Evolutionary conservation across 129 eudicot species (phyloP).

Genomic region (Scalesia atractyloides): DNA sequence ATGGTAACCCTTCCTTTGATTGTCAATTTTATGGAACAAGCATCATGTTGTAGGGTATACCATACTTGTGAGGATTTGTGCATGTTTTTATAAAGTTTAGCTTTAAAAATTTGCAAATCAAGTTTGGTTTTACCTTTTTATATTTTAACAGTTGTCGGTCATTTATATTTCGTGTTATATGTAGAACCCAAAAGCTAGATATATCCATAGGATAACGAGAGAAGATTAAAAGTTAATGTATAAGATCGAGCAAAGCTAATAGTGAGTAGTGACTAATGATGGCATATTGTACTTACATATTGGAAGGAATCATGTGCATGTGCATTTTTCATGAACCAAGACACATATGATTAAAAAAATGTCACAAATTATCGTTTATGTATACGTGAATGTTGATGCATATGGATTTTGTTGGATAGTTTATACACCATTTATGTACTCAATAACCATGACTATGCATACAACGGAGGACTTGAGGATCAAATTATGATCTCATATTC

Average conservation of each 20-base stretch:
- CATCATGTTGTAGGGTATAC: conserved; percentile 18
- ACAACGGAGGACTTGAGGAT: no score
- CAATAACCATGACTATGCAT: no score
- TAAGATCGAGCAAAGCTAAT: background rate
- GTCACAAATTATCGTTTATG: background rate
- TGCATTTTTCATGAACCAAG: background rate
- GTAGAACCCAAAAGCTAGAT: background rate
- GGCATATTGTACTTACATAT: background rate
- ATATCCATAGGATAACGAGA: background rate
- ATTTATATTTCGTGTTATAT: background rate
- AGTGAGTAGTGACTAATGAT: background rate
- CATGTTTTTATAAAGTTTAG: background rate
- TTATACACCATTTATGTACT: no score
- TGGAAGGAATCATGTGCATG: background rate
- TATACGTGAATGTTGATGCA: no score
- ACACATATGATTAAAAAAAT: background rate
- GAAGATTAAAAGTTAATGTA: background rate
- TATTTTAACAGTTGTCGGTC: background rate
- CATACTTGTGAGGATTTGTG: background rate
- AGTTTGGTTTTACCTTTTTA: background rate
- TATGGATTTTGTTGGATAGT: no score
- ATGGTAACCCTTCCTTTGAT: conserved; percentile 14
- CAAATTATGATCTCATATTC: no score
- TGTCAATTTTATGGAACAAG: conserved; percentile 23
- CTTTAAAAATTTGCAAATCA: background rate